Evolutionary conservation across 129 eudicot species (phyloP), one percentile per base, ranked within the genome.

Genomic region (Gnaphalium uliginosum): DNA sequence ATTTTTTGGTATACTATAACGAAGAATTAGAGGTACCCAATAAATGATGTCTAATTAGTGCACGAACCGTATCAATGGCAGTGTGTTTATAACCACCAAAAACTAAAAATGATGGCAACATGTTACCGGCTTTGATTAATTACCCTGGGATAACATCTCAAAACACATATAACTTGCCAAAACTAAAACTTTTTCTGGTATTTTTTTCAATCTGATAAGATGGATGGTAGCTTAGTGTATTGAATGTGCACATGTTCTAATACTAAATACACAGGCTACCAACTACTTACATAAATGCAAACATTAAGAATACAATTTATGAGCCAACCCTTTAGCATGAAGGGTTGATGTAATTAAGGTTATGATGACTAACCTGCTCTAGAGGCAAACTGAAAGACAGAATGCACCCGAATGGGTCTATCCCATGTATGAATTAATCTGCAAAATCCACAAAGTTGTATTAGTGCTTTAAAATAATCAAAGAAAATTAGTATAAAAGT

Each of bases 241-340:
- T 63, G 73, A 54, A 69, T 81, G 76, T 29, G 54, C 74, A 81
- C 81, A 70, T 81, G 85, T 76, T 64, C 27, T 41, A 27, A 50
- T 30, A 68, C 58, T 67, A 30, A 67, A 79, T 66, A 60, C 74
- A 83, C 39, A 62, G 57, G 70, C 83, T 33, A 70, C 80, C 80
- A 73, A 74, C 79, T 69, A 79, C 81, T 68, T 26, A 58, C 68
- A 66, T 73, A 54, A 73, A 53, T 82, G 83, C 81, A 68, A 66
- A 60, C 72, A 75, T 50, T 81, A 61, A 74, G 14, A 25, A 30
- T 35, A 35, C 81, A 69, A 81, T 63, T 81, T 59, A 29, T 59
- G 61, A 66, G 66, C 72, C 79, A 64, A 64, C 61, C 60, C 35
- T n/a, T 75, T 69, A 25, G 39, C 56, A 39, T 69, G 74, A 60